phyloP scores from a whole-genome alignment of 2,329 filamentous ascomycete genomes.

The Fusarium pseudoanthophilum region DNA sequence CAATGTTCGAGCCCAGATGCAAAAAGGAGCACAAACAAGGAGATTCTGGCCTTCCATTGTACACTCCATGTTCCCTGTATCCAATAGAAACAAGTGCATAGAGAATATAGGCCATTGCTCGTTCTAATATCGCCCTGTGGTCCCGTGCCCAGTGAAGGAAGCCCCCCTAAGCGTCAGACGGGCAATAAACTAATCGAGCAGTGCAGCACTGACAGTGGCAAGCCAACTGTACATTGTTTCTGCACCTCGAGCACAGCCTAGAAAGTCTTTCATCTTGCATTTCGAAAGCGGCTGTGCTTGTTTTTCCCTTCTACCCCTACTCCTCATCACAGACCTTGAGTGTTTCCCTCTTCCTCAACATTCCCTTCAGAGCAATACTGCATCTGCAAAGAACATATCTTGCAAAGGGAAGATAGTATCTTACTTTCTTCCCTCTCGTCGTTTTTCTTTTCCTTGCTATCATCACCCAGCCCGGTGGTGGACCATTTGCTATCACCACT shows the following conservation, averaged over 20 bases:
- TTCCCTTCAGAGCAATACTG: not conserved
- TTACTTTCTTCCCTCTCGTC: not conserved
- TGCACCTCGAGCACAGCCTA: not conserved
- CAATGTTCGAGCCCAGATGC: not conserved
- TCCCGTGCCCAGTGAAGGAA: not conserved
- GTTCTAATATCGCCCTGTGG: not conserved
- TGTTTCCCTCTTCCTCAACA: not conserved
- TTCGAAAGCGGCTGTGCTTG: not conserved
- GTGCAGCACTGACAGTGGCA: conserved; percentile 3
- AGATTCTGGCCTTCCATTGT: not conserved
- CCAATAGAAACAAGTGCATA: not conserved
- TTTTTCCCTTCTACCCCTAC: not conserved
- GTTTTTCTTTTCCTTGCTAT: not conserved
- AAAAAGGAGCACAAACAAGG: not conserved
- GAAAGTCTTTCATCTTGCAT: not conserved
- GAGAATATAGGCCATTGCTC: not conserved
- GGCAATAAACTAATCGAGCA: not conserved
- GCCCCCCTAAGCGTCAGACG: not conserved
- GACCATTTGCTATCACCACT: not conserved
- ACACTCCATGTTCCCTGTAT: not conserved
- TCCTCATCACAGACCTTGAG: not conserved
- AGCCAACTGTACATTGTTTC: not conserved
- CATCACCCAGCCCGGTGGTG: not conserved
- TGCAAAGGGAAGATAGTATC: not conserved
- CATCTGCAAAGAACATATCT: not conserved